Evolutionary conservation across 768 basidiomycete genomes (phyloP).

Genomic region (Phaeotremella fagi): DNA sequence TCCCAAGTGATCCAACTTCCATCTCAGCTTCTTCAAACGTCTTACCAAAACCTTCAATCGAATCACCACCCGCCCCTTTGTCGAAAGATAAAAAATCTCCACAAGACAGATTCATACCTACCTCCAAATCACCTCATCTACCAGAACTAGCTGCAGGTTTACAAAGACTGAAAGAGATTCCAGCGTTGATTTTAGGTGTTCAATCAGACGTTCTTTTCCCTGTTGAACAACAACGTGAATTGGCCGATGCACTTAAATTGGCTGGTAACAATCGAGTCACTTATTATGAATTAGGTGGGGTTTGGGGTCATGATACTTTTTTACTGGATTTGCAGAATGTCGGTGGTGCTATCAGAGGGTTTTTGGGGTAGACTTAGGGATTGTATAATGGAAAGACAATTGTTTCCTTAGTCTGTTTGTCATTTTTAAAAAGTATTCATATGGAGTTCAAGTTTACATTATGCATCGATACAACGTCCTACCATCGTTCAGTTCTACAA

Average conservation of each 20-base stretch:
- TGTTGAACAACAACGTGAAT: conserved; percentile 92
- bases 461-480: not conserved
- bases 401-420: no score
- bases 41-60: conserved; percentile 32
- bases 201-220: conserved; percentile 97
- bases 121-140: conserved; percentile 60
- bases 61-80: conserved; percentile 46
- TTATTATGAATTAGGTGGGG: conserved; percentile 95
- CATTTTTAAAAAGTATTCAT: no score
- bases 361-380: conserved; percentile 54
- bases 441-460: not conserved
- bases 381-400: not conserved
- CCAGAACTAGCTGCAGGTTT: conserved; percentile 74
- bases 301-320: conserved; percentile 99
- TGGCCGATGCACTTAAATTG: conserved; percentile 84
- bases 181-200: conserved; percentile 82
- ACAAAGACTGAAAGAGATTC: conserved; percentile 66
- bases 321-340: conserved; percentile 88
- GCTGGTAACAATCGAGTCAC: conserved; percentile 82
- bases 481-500: no score
- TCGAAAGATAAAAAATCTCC: conserved; percentile 19
- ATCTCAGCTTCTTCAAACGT: conserved; percentile 31
- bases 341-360: conserved; percentile 84
- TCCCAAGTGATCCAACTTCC: conserved; percentile 32
- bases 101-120: conserved; percentile 48